A percentile compares a stretch with the other conserved stretches of the same genome.
These are phyloP conservation scores for Trichoderma arundinaceum DNA, from an alignment of 2,329 filamentous ascomycete genomes.

Conservation along the genomic window DNA sequence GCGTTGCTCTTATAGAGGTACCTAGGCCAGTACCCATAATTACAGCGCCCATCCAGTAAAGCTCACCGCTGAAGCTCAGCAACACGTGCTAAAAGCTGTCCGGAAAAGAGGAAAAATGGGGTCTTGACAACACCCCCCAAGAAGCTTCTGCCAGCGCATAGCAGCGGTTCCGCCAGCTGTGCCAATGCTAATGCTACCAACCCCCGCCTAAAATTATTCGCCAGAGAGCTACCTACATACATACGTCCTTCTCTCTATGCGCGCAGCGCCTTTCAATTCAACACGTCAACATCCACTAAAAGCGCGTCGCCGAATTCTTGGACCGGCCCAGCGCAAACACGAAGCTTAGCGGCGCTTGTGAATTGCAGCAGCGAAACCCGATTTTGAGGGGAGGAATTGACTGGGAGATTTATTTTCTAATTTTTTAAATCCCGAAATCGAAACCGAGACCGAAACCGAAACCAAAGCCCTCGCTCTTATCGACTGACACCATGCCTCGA, in stretches of 20 bases:
- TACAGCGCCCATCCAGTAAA: constrained; percentile 21
- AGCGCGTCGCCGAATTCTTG: constrained; percentile 31
- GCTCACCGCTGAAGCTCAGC: constrained; percentile 24
- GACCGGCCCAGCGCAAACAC: constrained; percentile 18
- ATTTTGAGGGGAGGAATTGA: background rate
- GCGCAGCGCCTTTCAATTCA: constrained; percentile 7
- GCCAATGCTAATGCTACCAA: background rate
- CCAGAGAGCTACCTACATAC: background rate
- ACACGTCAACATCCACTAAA: constrained; percentile 34
- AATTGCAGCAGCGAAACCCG: constrained; percentile 1
- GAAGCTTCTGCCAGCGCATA: constrained; percentile 10
- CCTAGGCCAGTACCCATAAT: background rate
- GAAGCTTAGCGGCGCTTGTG: constrained; percentile 24
- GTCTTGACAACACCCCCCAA: too few species aligned
- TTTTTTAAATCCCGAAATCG: background rate
- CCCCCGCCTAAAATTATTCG: background rate
- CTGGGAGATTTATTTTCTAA: background rate
- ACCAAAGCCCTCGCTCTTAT: background rate
- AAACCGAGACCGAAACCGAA: too few species aligned
- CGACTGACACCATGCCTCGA: constrained; percentile 42
- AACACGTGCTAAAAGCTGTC: constrained; percentile 26
- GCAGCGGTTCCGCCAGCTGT: constrained; percentile 1
- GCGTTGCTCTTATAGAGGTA: background rate
- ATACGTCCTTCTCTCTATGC: background rate
- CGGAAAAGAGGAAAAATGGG: background rate